Evolutionary conservation across 352 stramenopile species (phyloP).

Genomic region (Pythium oligandrum): DNA sequence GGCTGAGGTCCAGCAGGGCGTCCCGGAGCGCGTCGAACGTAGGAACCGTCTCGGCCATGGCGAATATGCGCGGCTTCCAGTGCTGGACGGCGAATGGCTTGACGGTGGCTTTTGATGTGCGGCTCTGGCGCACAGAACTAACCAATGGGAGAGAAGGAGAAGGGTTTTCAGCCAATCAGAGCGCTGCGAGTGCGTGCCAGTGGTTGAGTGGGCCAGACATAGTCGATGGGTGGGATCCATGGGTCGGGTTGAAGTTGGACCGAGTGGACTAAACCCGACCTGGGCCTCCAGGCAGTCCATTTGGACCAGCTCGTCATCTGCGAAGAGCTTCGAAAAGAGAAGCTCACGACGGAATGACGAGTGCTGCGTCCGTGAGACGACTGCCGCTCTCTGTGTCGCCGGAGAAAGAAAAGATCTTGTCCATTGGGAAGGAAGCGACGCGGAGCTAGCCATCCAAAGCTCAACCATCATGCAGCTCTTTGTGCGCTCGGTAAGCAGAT

Average conservation of each 20-base stretch:
- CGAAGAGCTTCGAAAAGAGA: no score
- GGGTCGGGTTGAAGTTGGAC: not conserved
- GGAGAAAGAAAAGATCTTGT: no score
- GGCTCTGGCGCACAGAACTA: conserved; percentile 12
- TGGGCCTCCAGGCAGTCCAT: no score
- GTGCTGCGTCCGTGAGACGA: no score
- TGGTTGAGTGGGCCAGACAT: conserved; percentile 4
- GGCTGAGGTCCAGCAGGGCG: conserved; percentile 69
- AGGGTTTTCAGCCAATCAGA: conserved; percentile 21
- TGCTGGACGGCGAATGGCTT: not conserved
- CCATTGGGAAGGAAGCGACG: no score
- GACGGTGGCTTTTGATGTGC: conserved; percentile 1
- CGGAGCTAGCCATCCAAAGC: no score
- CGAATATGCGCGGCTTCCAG: conserved; percentile 8
- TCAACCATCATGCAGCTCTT: conserved; percentile 57
- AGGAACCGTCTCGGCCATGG: conserved; percentile 29
- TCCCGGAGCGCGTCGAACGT: conserved; percentile 54
- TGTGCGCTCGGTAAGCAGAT: conserved; percentile 36
- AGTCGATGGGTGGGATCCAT: not conserved
- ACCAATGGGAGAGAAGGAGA: conserved; percentile 17
- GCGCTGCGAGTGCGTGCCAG: conserved; percentile 13
- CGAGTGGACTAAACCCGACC: no score
- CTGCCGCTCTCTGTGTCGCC: no score
- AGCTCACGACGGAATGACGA: no score
- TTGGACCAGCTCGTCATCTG: no score